Base-by-base conservation (phyloP, 2,329 filamentous ascomycete genomes). In the Rhynchosporium graminicola region DNA sequence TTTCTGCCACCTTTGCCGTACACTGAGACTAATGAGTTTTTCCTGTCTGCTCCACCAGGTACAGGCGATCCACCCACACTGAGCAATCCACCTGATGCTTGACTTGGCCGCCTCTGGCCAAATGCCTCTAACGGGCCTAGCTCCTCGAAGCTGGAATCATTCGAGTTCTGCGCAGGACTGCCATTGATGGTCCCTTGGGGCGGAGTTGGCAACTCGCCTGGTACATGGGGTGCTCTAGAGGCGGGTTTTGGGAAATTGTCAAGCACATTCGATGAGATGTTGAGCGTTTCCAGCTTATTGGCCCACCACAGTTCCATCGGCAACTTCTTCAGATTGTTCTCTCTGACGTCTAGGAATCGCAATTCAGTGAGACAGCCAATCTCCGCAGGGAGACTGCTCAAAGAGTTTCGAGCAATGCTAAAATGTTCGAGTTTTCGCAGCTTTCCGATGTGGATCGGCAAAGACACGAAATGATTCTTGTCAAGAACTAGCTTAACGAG, bases 261-360 rank as follows among this genome's bases (percentile, higher is more conserved):
- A 26, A 99, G 81, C 6, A 98, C 88, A 70, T 99, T 99, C 10
- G 95, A 97, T 0, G 94, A 98, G 12, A 96, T 88, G 70, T 99
- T 99, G 63, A 99, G 83, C 0, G 89, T 94, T 76, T 98, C 93
- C 60, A 99, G 78, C 73, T 89, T 92, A 70, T 89, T 88, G 57
- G 94, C 94, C 81, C 91, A 94, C 95, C 95, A 99, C n/a, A 99
- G 83, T 73, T 99, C 95, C 73, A 91, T 86, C 1, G 95, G 95
- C 38, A 99, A 80, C 71, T 89, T 89, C 67, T 88, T 89, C 62
- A 99, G 83, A 72, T 98, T 99, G 79, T 98, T 99, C 73, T 95
- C 92, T 66, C 94, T 86, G 20, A 98, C 83, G 73, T 99, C 94
- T 46, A 99, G 81, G 65, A 92, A 89, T 59, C 87, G 88, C 65